Evolutionary conservation across 164 flowering plant species (phyloP), one percentile per base, ranked within the genome.

Genomic region (Liquidambar formosana): DNA sequence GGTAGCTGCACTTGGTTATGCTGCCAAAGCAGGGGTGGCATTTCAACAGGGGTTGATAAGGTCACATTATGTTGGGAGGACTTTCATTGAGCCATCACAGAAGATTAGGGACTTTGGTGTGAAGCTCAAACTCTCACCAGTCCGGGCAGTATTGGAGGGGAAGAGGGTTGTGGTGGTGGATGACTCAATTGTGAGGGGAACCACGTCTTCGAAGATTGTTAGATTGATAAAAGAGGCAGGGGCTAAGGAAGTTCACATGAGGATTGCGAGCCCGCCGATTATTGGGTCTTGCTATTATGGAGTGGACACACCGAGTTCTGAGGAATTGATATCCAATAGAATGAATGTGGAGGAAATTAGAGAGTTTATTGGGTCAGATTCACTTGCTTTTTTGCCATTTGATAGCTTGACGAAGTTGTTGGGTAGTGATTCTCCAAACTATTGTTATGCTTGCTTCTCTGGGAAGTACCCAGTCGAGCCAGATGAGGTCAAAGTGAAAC

Each of bases 101-200:
- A 89, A 78, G 81, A 92, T 90, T 74, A 76, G 97, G 70, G 96
- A 94, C 73, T 91, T 91, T 62, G 97, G 94, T 8, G 97, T 94
- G 63, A 92, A 90, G 83, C 84, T 89, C 5, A 92, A 94, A 81
- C 84, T 92, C 2, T 85, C 98, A 0, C 97, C 98, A 0, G 92
- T 90, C 10, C 60, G 80, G 22, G 88, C 89, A 0, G 97, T 90
- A 0, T 72, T 92, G 73, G 88, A 89, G 57, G 97, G 99, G 33
- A 90, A 91, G 75, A 81, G 97, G 66, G 99, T 94, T 22, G 99
- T 92, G 57, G 97, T 94, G 15, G 95, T 94, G 70, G 99, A 94
- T 77, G 97, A 94, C 69, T 94, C 99, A 8, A 94, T 94, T 57
- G 97, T 92, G 26, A 87, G 97, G 63, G 97, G 96, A 22, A 94